phyloP scores from a whole-genome alignment of 306 rosid species.

The Citrullus mucosospermus region DNA sequence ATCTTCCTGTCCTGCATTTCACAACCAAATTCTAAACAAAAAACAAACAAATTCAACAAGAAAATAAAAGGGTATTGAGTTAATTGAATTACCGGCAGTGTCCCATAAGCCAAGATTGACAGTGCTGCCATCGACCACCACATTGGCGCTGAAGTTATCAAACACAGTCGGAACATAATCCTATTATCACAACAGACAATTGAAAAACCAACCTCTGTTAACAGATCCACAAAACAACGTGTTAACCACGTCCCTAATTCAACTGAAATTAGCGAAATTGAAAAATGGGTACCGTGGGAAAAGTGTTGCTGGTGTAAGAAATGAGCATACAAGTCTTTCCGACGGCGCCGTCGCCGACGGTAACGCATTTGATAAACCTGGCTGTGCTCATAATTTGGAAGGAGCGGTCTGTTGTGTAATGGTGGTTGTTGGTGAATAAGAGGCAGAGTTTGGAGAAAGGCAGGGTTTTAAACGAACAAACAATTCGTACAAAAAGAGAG shows the following conservation, averaged over 20 bases:
- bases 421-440: neutral
- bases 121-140: conserved; percentile 10
- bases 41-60: neutral
- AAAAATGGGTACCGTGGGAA: neutral
- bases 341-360: neutral
- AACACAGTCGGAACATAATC: conserved; percentile 9
- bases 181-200: neutral
- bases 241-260: no score
- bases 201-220: neutral
- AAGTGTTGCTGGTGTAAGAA: conserved; percentile 7
- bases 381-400: neutral
- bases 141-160: conserved; percentile 7
- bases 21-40: neutral
- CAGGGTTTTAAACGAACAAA: no score
- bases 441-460: neutral
- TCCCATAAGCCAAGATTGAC: conserved; percentile 75
- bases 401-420: neutral
- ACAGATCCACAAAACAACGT: no score
- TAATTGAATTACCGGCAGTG: conserved; percentile 41
- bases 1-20: conserved; percentile 19
- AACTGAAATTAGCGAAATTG: neutral
- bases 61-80: neutral
- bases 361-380: conserved; percentile 3
- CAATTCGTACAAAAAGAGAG: neutral
- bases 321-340: conserved; percentile 7